Conservation (phyloP, 176 grass and related monocot species). For the Lolium perenne region DNA sequence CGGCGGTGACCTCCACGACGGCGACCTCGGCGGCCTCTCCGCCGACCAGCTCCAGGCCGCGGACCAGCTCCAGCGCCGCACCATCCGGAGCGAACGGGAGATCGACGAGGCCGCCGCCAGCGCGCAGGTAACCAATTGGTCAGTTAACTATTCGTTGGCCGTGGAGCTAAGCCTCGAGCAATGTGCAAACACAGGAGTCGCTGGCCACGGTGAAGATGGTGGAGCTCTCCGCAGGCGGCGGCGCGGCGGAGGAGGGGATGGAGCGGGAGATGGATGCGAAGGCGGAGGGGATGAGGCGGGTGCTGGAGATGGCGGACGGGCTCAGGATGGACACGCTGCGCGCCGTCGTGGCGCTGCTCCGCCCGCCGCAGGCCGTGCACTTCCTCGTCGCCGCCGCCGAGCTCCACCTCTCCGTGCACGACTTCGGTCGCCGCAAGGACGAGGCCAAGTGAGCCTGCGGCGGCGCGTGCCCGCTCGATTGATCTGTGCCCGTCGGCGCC, state of each 20-base stretch:
- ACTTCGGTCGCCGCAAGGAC: conserved; percentile 67
- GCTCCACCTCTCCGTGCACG: conserved; percentile 69
- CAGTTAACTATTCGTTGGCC: too few relatives aligned
- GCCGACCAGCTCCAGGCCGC: conserved; percentile 49
- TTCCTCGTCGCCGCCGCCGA: conserved; percentile 81
- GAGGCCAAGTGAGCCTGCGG: background rate
- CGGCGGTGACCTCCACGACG: background rate
- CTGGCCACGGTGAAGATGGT: conserved; percentile 61
- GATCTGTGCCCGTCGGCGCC: background rate
- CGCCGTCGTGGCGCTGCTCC: conserved; percentile 69
- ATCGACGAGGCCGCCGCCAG: conserved; percentile 54
- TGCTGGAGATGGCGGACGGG: conserved; percentile 65
- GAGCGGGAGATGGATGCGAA: conserved; percentile 51
- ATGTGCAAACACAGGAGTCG: conserved; percentile 46
- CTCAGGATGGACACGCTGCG: conserved; percentile 64
- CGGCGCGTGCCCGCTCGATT: conserved; percentile 3
- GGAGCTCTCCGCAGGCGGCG: conserved; percentile 41
- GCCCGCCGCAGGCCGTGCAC: conserved; percentile 62
- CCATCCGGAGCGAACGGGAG: conserved; percentile 56
- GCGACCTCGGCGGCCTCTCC: conserved; percentile 50
- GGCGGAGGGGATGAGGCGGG: conserved; percentile 47
- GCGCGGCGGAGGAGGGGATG: conserved; percentile 33
- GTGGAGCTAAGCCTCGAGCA: background rate
- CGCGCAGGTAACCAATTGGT: conserved; percentile 39
- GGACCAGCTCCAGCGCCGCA: conserved; percentile 59